phyloP scores from a whole-genome alignment of 768 basidiomycete species.

The Leccinum broughii region DNA sequence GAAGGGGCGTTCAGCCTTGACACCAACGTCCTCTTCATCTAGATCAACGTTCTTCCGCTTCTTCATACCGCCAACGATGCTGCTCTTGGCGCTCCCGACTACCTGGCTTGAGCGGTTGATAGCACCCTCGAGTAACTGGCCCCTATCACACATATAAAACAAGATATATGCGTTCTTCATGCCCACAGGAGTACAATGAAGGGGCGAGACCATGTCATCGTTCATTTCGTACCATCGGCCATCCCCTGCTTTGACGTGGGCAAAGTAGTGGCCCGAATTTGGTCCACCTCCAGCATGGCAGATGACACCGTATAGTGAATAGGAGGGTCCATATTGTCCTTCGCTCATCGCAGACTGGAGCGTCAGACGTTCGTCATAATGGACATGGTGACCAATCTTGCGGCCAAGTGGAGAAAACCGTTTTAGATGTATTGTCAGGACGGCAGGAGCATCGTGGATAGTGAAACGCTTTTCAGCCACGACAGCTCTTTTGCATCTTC shows the following conservation, averaged over 20 bases:
- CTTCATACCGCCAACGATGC: slow-evolving; percentile 49
- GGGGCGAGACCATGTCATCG: slow-evolving; percentile 69
- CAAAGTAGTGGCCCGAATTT: slow-evolving; percentile 94
- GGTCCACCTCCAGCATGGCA: slow-evolving; percentile 92
- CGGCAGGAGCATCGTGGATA: slow-evolving; percentile 81
- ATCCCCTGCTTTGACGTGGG: slow-evolving; percentile 70
- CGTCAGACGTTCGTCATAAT: slow-evolving; percentile 75
- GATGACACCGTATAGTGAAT: slow-evolving; percentile 89
- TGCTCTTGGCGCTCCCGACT: slow-evolving; percentile 30
- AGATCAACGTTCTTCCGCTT: slow-evolving; percentile 46
- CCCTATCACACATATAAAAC: slow-evolving; percentile 85
- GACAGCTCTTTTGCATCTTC: slow-evolving; percentile 89
- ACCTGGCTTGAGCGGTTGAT: slow-evolving; percentile 35
- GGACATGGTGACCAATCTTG: slow-evolving; percentile 76
- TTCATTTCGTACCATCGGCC: slow-evolving; percentile 93
- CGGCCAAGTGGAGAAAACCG: slow-evolving; percentile 89
- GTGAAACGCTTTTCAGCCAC: slow-evolving; percentile 89
- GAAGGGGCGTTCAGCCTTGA: slow-evolving; percentile 51
- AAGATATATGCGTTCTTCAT: slow-evolving; percentile 89
- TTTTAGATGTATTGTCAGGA: slow-evolving; percentile 92
- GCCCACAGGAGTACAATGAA: slow-evolving; percentile 46
- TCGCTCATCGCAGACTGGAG: slow-evolving; percentile 84
- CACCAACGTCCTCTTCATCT: slow-evolving; percentile 50
- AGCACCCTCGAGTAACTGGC: slow-evolving; percentile 69
- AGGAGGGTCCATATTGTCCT: slow-evolving; percentile 70